Percentiles rank a stretch among this genome's conserved stretches.
These are phyloP conservation scores for Myriosclerotinia curreyana DNA, from an alignment of 2,329 filamentous ascomycete species.

Conservation along the genomic window DNA sequence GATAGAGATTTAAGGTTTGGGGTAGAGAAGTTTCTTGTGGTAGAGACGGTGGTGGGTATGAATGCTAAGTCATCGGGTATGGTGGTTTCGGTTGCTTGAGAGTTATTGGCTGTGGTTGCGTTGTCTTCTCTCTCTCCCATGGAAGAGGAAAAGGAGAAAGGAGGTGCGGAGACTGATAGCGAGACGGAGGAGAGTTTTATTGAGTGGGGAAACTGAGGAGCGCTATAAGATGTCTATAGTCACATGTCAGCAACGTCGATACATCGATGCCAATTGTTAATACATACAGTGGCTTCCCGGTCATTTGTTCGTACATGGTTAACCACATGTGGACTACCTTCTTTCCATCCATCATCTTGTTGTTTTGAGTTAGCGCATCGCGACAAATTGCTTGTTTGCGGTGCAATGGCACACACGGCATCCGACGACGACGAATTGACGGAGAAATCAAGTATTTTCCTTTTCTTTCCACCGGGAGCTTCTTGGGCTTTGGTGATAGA, in stretches of 20 bases:
- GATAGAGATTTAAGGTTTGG: slow-evolving; percentile 8
- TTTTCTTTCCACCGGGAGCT: no score
- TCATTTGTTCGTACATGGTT: no score
- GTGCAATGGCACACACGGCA: not conserved
- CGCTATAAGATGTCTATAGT: not conserved
- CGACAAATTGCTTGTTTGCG: not conserved
- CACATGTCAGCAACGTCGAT: not conserved
- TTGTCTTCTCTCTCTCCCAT: not conserved
- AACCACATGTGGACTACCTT: not conserved
- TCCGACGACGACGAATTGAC: not conserved
- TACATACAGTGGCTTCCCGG: not conserved
- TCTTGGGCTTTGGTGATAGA: no score
- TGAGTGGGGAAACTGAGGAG: not conserved
- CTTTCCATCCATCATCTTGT: no score
- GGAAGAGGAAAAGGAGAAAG: not conserved
- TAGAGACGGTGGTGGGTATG: not conserved
- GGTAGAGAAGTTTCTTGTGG: not conserved
- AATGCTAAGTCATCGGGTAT: not conserved
- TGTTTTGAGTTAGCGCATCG: not conserved
- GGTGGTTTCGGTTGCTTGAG: not conserved
- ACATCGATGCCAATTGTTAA: not conserved
- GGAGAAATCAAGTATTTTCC: not conserved
- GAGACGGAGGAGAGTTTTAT: not conserved
- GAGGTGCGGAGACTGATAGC: no score
- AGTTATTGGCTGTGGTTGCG: not conserved